phyloP scores from a whole-genome alignment of 2,329 filamentous ascomycete species.

The Paraconiothyrium sp. region DNA sequence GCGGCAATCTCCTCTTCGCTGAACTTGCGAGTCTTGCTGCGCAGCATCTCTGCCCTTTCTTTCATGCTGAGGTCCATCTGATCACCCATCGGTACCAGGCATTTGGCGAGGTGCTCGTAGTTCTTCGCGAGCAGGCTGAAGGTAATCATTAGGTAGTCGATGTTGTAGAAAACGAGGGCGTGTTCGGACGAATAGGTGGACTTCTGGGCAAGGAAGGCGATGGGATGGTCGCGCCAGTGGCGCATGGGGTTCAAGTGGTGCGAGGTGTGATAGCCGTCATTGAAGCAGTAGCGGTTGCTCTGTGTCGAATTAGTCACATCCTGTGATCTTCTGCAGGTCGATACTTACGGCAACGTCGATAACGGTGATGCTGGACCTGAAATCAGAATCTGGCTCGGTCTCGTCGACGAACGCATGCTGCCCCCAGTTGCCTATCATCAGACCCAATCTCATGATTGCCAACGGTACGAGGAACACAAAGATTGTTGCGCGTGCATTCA shows the following conservation, averaged over 20 bases:
- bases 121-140: slow-evolving; percentile 74
- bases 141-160: slow-evolving; percentile 82
- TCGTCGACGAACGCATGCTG: slow-evolving; percentile 84
- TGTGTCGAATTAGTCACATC: slow-evolving; percentile 42
- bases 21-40: slow-evolving; percentile 71
- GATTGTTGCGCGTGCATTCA: slow-evolving; percentile 65
- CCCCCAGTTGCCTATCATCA: slow-evolving; percentile 88
- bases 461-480: slow-evolving; percentile 76
- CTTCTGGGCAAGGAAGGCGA: slow-evolving; percentile 76
- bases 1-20: slow-evolving; percentile 69
- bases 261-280: slow-evolving; percentile 83
- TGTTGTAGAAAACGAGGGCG: slow-evolving; percentile 81
- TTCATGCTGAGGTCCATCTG: slow-evolving; percentile 73
- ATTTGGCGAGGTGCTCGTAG: slow-evolving; percentile 73
- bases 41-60: slow-evolving; percentile 70
- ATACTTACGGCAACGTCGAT: slow-evolving; percentile 77
- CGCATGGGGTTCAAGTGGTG: slow-evolving; percentile 81
- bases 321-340: not conserved
- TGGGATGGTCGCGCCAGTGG: slow-evolving; percentile 83
- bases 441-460: slow-evolving; percentile 70
- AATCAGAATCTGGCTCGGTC: slow-evolving; percentile 78
- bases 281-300: slow-evolving; percentile 85
- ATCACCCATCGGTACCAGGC: slow-evolving; percentile 77
- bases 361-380: slow-evolving; percentile 79
- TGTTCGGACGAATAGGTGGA: slow-evolving; percentile 71